Evolutionary conservation across 352 stramenopile genomes (phyloP), one percentile per base, ranked within the genome.

Genomic region (Peronospora destructor): DNA sequence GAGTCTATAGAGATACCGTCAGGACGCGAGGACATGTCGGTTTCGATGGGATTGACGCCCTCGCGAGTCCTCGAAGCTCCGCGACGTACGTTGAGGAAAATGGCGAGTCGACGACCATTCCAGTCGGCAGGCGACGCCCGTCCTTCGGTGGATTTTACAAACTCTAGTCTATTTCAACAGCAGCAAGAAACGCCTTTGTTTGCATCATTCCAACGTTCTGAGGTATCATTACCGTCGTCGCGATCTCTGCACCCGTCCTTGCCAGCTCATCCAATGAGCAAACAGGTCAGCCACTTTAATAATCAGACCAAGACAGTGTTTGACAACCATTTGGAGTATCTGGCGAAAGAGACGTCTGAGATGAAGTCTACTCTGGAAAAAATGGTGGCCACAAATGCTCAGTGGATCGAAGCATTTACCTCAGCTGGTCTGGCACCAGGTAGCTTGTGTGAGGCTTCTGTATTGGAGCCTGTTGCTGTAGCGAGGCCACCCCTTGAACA

Each of bases 311-410:
- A 42, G 32, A 57, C 56, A n/a, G 39, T 74, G 40, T 71, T 85
- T 14, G 77, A 88, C 48, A 64, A 79, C 30, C 77, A 88, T 41
- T 50, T 88, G 25, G 66, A 76, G 48, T 84, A 82, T 37, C 49
- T 88, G 19, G 71, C 86, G 46, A 76, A 77, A 46, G 77, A 88
- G 48, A 84, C 73, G 17, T 46, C 60, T 17, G 73, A 84, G 23
- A 88, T 88, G 75, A 85, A 79, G 60, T 56, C 55, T 4, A 44
- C 79, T 28, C 42, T 88, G 2, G 73, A 88, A 38, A 75, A 66
- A 23, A 86, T 86, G 75, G 73, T 88, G 35, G 74, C 66, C 19
- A 85, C 73, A 19, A 88, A 88, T 53, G 62, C 75, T 14, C 73
- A 82, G 16, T 88, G 75, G 75, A 85, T 88, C 41, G 68, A 76